Base-by-base conservation (phyloP, 768 basidiomycete species). In the Russula earlei region DNA sequence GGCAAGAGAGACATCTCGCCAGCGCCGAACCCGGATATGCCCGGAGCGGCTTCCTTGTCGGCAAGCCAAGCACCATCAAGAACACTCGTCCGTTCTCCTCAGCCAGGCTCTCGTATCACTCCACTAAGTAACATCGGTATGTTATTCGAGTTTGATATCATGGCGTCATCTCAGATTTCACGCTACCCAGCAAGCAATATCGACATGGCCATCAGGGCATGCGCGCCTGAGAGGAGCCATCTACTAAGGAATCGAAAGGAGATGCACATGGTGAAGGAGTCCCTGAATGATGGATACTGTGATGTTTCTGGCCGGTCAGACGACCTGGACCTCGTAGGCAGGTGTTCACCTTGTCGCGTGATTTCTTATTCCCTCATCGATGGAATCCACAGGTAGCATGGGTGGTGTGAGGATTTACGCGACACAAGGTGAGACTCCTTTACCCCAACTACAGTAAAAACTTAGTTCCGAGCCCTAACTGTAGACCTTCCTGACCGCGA, bases 271-370 rank as follows among this genome's bases (percentile, higher is more conserved):
- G 79, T 93, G 31, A 84, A 79, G 61, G 88, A 90, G 65, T 81
- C 82, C 8, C 64, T 86, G n/a, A 75, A 87, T 59, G 86, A 89
- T 59, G 84, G 86, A 3, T 92, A 91, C 64, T 91, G 90, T 60
- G 90, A 92, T 67, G 69, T 83, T 12, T 84, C 83, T 48, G 87
- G 85, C 1, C 72, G 77, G 42, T 73, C 74, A 17, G 79, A 78
- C 8, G 78, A 88, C 64, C 69, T 91, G 51, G 75, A 72, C 31
- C 67, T 77, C 40, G 72, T 83, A n/a, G 88, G 87, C 82, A 59
- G 44, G 77, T 55, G 63, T 40, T 33, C 14, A 15, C 43, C 25
- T 25, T 20, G 10, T 52, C 29, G 31, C n/a, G 34, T 8, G 43
- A 22, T 24, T 11, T 14, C 14, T 31, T 37, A 36, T 9, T 33